Conservation (phyloP, 176 grass and related monocot genomes). For the Coix lacrymajobi region DNA sequence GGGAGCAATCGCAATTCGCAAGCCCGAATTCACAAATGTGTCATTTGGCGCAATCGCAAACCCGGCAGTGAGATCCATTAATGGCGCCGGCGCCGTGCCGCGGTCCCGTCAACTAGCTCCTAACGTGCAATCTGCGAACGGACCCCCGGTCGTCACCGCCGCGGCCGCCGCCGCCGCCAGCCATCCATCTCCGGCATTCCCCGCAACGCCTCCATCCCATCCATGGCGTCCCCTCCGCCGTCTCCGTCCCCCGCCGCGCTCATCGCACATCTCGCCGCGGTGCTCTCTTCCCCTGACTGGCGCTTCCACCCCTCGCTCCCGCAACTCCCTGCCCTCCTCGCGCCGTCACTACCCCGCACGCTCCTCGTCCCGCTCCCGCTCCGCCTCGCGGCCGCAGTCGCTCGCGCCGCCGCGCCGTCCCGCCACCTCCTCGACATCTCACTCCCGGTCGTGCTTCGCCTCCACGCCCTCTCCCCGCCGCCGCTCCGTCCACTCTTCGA, state of each 20-base stretch:
- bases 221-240: constrained; percentile 7
- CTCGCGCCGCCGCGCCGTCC: constrained; percentile 29
- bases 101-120: not conserved
- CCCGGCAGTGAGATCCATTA: not conserved
- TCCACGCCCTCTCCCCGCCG: constrained; percentile 38
- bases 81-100: not conserved
- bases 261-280: constrained; percentile 34
- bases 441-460: constrained; percentile 39
- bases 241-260: constrained; percentile 1
- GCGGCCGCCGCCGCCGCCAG: not conserved
- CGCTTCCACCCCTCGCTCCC: constrained; percentile 36
- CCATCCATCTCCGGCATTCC: not conserved
- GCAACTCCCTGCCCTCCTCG: constrained; percentile 32
- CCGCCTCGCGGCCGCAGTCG: constrained; percentile 31
- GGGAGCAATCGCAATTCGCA: too few species aligned
- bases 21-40: too few species aligned
- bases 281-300: constrained; percentile 23
- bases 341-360: constrained; percentile 29
- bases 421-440: constrained; percentile 30
- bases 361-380: constrained; percentile 25
- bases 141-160: not conserved
- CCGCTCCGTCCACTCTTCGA: constrained; percentile 31
- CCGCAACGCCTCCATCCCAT: not conserved
- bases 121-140: not conserved
- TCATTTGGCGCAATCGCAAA: not conserved